Base-by-base conservation (phyloP, 768 basidiomycete species). In the Lactifluus subvellereus region DNA sequence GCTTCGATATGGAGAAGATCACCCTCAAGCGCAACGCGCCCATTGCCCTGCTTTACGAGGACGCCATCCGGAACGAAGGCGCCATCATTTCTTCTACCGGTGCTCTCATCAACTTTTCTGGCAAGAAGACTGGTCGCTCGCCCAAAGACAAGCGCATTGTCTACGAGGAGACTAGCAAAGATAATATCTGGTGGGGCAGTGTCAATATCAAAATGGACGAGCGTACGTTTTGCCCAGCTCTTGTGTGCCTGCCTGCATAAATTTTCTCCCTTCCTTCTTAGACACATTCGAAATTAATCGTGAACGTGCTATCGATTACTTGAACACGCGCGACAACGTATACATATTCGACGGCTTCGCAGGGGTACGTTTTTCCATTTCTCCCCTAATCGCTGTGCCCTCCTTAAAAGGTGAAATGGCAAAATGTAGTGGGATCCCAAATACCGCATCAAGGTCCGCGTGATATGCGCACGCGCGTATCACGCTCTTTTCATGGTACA, bases 71-170 rank as follows among this genome's bases (percentile, higher is more conserved):
- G 69, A 96, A 98, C 77, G 97, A 99, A 74, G 96, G 96, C 62
- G 97, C 97, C 70, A 91, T 99, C 79, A 90, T 99, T 77, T 95
- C 97, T 59, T 86, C 91, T 35, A 91, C 87, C 6, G 97, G 97
- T 57, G 94, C 97, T 20, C 80, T 99, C 71, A 99, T 99, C 86
- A 99, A 99, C 84, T 99, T 98, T 72, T 97, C 94, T 10, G 97
- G 97, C 33, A 98, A 98, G 83, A 99, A 99, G 82, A 98, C 97
- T 2, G 97, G 97, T 60, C 84, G 97, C 54, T 89, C 86, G 69
- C 97, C 97, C 57, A 99, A 98, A 75, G 97, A 99, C 84, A 99
- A 98, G 84, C 94, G 97, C 66, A 98, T 99, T 72, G 97, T 99
- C 71, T 98, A 81, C 74, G 97, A 99, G 75, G 95, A 98, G 69